These are phyloP conservation scores for Calonectria honghensis DNA, from an alignment of 2,329 filamentous ascomycete species.

Conservation along the genomic window DNA sequence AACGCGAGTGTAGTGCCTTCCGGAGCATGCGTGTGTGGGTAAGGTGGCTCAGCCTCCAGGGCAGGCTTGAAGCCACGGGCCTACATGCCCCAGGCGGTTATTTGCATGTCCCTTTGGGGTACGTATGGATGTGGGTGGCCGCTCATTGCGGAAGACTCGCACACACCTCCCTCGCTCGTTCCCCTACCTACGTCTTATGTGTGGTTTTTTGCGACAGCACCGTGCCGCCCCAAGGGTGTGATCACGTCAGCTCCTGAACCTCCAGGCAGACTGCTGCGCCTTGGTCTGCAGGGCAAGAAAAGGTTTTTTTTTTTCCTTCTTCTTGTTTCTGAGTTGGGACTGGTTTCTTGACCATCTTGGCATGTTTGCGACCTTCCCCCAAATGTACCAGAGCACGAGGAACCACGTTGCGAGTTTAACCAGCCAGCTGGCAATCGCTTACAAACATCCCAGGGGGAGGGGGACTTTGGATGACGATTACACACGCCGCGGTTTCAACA, in stretches of 20 bases:
- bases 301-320: slow-evolving; percentile 22
- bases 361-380: slow-evolving; percentile 20
- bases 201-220: slow-evolving; percentile 32
- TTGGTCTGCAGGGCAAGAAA: slow-evolving; percentile 7
- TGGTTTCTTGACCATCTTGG: slow-evolving; percentile 30
- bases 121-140: slow-evolving; percentile 15
- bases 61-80: slow-evolving; percentile 35
- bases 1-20: neutral
- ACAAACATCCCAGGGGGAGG: neutral
- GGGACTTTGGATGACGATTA: slow-evolving; percentile 10
- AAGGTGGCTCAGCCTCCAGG: slow-evolving; percentile 27
- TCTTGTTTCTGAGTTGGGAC: neutral
- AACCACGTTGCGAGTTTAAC: slow-evolving; percentile 43
- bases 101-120: slow-evolving; percentile 35
- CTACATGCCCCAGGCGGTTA: slow-evolving; percentile 40
- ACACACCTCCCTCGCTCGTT: neutral
- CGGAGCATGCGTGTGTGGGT: slow-evolving; percentile 3
- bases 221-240: slow-evolving; percentile 9
- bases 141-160: slow-evolving; percentile 11
- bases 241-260: slow-evolving; percentile 39
- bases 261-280: slow-evolving; percentile 28
- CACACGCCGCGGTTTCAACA: slow-evolving; percentile 23
- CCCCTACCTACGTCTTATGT: slow-evolving; percentile 11
- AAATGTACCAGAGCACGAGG: slow-evolving; percentile 32
- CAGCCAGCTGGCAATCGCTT: slow-evolving; percentile 40